Conservation (phyloP, 768 basidiomycete genomes). For the Boletus pseudo-olivaceus region DNA sequence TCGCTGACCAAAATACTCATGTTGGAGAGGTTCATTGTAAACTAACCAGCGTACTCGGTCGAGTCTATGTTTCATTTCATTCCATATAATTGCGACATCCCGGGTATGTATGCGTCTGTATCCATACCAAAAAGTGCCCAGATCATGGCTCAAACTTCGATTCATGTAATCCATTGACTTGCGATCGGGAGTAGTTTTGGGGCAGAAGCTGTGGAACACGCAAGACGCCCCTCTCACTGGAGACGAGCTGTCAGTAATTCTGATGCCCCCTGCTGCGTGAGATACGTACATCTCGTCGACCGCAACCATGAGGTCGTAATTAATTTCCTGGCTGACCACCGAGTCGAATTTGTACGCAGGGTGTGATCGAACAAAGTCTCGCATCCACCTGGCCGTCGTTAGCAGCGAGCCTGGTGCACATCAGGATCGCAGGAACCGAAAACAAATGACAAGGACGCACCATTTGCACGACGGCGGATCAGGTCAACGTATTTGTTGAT, state of each 20-base stretch:
- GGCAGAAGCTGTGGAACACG: conserved; percentile 62
- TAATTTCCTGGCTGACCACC: conserved; percentile 87
- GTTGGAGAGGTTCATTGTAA: too few relatives aligned
- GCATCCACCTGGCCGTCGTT: conserved; percentile 92
- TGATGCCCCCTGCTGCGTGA: neutral
- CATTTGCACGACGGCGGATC: conserved; percentile 73
- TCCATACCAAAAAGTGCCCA: neutral
- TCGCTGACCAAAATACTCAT: too few relatives aligned
- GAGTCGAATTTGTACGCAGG: conserved; percentile 92
- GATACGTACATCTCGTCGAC: conserved; percentile 85
- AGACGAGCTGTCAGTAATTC: conserved; percentile 1
- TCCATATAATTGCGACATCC: neutral
- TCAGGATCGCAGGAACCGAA: conserved; percentile 1
- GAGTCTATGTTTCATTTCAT: neutral
- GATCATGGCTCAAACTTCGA: conserved; percentile 25
- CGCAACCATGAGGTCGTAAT: conserved; percentile 87
- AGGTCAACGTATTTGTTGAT: conserved; percentile 80
- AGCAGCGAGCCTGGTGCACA: conserved; percentile 58
- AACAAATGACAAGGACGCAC: conserved; percentile 39
- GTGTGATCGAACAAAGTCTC: conserved; percentile 86
- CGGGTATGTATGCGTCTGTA: neutral
- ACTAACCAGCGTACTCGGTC: too few relatives aligned
- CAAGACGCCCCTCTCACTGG: conserved; percentile 66
- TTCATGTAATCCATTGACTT: conserved; percentile 25
- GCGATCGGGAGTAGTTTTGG: conserved; percentile 44